phyloP scores from a whole-genome alignment of 148 eudicot species.

The Fagopyrum tataricum region DNA sequence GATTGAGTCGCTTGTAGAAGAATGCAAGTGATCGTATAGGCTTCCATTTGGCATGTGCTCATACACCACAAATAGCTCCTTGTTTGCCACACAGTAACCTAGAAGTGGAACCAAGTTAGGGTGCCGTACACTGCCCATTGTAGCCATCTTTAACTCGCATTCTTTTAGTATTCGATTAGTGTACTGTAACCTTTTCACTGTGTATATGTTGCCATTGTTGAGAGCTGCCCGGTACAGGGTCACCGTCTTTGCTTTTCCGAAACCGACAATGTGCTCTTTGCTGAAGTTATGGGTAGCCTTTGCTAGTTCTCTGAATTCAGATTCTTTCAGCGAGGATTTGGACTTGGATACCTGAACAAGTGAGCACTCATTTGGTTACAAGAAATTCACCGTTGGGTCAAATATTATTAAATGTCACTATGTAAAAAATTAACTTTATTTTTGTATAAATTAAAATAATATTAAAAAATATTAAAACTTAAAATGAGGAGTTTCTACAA shows the following conservation, averaged over 20 bases:
- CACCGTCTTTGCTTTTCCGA: constrained; percentile 44
- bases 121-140: constrained; percentile 70
- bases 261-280: constrained; percentile 35
- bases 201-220: constrained; percentile 64
- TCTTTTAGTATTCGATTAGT: constrained; percentile 59
- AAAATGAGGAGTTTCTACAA: too few species aligned
- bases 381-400: too few species aligned
- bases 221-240: constrained; percentile 63
- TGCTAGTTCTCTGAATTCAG: constrained; percentile 58
- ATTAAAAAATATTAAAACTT: too few species aligned
- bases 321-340: constrained; percentile 67
- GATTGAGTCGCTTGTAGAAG: constrained; percentile 18
- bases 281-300: constrained; percentile 57
- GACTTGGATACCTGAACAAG: constrained; percentile 58
- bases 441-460: too few species aligned
- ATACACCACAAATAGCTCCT: constrained; percentile 74
- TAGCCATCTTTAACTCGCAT: constrained; percentile 56
- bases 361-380: background rate
- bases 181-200: constrained; percentile 57
- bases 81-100: constrained; percentile 73
- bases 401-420: too few species aligned
- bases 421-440: too few species aligned
- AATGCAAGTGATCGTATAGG: constrained; percentile 37
- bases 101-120: constrained; percentile 76
- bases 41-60: constrained; percentile 81